Evolutionary conservation across 148 eudicot species (phyloP).

Genomic region (Suaeda aralocaspica): DNA sequence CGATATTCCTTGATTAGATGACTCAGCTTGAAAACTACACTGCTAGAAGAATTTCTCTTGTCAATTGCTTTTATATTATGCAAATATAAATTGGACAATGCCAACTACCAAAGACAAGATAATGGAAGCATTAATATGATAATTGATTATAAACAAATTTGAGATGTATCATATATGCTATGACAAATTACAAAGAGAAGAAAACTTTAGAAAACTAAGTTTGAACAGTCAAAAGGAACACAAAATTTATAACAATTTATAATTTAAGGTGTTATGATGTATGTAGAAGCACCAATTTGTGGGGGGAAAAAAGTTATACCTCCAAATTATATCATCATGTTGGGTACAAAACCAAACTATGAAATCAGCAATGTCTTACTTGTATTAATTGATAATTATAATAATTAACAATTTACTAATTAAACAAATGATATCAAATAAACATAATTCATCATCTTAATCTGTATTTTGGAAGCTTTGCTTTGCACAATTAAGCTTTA

Average conservation of each 20-base stretch:
- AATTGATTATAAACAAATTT: background rate
- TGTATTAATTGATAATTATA: background rate
- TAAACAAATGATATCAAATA: background rate
- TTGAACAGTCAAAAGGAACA: constrained; percentile 11
- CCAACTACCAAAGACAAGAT: constrained; percentile 20
- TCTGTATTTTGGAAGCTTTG: constrained; percentile 16
- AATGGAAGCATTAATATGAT: constrained; percentile 19
- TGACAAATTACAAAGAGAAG: background rate
- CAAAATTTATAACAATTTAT: background rate
- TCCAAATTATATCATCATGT: background rate
- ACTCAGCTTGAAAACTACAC: constrained; percentile 21
- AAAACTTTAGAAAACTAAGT: constrained; percentile 11
- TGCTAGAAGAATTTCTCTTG: constrained; percentile 6
- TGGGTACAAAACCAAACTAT: constrained; percentile 4
- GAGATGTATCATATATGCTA: background rate
- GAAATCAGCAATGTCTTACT: constrained; percentile 1
- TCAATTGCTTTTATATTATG: constrained; percentile 5
- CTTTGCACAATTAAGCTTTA: constrained; percentile 21
- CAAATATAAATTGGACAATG: constrained; percentile 19
- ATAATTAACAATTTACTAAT: background rate
- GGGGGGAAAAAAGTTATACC: constrained; percentile 9
- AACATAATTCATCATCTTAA: background rate
- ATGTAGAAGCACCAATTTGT: constrained; percentile 5
- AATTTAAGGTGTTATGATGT: constrained; percentile 11
- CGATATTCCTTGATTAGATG: constrained; percentile 6